These are phyloP conservation scores for Naganishia sp. DNA, from an alignment of 1,284 basidiomycete species.

Conservation along the genomic window DNA sequence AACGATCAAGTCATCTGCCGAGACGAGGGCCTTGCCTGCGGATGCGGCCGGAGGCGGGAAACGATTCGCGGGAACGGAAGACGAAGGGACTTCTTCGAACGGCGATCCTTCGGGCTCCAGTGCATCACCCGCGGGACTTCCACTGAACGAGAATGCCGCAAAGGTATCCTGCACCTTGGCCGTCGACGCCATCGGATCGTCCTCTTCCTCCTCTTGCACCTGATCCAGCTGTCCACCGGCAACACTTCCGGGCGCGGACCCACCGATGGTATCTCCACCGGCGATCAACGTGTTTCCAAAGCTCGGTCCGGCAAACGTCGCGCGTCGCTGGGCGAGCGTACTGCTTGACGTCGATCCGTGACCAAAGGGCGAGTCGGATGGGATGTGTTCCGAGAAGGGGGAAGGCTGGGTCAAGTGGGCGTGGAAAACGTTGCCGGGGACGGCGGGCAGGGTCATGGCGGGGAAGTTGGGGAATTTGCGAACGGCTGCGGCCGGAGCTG, in stretches of 20 bases:
- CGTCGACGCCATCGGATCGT: constrained; percentile 13
- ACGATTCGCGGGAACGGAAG: constrained; percentile 46
- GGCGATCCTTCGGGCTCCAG: constrained; percentile 40
- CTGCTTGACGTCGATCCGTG: constrained; percentile 10
- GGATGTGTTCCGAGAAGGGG: constrained; percentile 52
- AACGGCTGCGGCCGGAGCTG: neutral
- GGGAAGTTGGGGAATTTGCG: constrained; percentile 32
- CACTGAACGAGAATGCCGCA: constrained; percentile 32
- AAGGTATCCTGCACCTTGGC: constrained; percentile 20
- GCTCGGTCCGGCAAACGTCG: constrained; percentile 39
- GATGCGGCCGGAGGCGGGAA: constrained; percentile 66
- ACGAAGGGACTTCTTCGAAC: constrained; percentile 39
- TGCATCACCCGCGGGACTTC: constrained; percentile 17
- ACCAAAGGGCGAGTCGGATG: constrained; percentile 49
- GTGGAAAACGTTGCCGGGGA: constrained; percentile 25
- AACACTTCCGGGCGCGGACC: constrained; percentile 3
- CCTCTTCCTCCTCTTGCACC: constrained; percentile 17
- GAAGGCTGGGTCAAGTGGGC: constrained; percentile 40
- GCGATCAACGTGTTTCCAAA: constrained; percentile 10
- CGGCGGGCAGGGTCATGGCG: constrained; percentile 29
- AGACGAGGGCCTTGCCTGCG: constrained; percentile 43
- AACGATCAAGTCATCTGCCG: constrained; percentile 46
- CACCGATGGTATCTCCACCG: constrained; percentile 31
- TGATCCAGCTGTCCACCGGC: constrained; percentile 11
- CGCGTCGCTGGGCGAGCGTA: constrained; percentile 37